phyloP scores from a whole-genome alignment of 2,329 filamentous ascomycete genomes.

The Cryphonectria carpinicola region DNA sequence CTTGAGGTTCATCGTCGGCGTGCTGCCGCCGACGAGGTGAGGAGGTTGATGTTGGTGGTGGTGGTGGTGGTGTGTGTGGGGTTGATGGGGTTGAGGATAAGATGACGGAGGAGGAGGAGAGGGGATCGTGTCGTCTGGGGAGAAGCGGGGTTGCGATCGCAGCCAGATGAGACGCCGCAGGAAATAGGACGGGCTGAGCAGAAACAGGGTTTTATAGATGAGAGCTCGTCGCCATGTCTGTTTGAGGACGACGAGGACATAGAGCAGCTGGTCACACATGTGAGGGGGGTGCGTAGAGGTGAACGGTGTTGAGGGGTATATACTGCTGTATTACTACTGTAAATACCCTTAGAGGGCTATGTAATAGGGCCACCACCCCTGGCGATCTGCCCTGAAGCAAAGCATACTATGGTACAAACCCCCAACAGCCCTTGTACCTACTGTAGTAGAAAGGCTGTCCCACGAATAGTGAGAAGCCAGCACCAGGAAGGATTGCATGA shows the following conservation, averaged over 20 bases:
- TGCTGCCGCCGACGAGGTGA: neutral
- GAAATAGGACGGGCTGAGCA: constrained; percentile 23
- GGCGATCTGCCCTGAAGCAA: neutral
- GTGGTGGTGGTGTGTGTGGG: neutral
- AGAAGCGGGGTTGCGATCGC: constrained; percentile 5
- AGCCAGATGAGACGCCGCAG: constrained; percentile 21
- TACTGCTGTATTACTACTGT: neutral
- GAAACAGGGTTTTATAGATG: constrained; percentile 26
- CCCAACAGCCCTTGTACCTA: too few species aligned
- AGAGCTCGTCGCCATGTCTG: constrained; percentile 28
- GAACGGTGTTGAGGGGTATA: too few species aligned
- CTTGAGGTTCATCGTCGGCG: constrained; percentile 1
- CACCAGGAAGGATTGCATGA: neutral
- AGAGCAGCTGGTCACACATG: constrained; percentile 18
- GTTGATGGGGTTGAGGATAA: neutral
- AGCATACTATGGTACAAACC: neutral
- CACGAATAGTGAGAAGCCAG: neutral
- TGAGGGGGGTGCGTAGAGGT: neutral
- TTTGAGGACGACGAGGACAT: constrained; percentile 16
- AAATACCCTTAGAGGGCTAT: neutral
- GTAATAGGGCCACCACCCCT: neutral
- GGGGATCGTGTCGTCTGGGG: too few species aligned
- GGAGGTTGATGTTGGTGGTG: constrained; percentile 3
- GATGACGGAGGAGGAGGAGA: neutral
- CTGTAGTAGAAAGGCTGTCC: too few species aligned